Percentiles rank a stretch among this genome's conserved stretches.
Evolutionary conservation across 2,329 filamentous ascomycete species (phyloP).

Genomic region (Fusarium mexicanum): DNA sequence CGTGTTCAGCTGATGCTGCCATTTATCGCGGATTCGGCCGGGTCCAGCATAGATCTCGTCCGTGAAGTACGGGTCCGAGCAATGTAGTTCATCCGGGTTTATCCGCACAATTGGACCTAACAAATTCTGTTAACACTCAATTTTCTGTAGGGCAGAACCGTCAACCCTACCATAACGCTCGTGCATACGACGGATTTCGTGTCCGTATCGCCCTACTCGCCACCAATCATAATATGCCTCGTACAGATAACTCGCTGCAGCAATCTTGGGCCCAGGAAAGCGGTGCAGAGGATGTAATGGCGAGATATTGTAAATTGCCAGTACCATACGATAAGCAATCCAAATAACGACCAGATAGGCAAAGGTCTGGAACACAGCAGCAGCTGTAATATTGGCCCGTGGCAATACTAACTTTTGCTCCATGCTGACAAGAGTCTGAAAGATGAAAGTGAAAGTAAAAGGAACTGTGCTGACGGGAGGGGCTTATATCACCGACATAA

Average conservation of each 20-base stretch:
- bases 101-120: conserved; percentile 52
- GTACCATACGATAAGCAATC: conserved; percentile 44
- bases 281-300: conserved; percentile 51
- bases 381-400: neutral
- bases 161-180: conserved; percentile 47
- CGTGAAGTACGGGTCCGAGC: conserved; percentile 47
- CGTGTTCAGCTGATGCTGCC: conserved; percentile 30
- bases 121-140: fast-evolving
- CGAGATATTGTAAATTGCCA: conserved; percentile 51
- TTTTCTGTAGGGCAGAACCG: fast-evolving
- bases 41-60: conserved; percentile 51
- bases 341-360: conserved; percentile 39
- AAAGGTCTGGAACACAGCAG: neutral
- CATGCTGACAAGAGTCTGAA: neutral
- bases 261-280: conserved; percentile 51
- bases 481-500: neutral
- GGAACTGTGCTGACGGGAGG: neutral
- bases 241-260: conserved; percentile 49
- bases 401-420: neutral
- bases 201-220: conserved; percentile 48
- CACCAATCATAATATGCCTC: conserved; percentile 53
- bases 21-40: conserved; percentile 42
- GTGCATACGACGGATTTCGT: conserved; percentile 50
- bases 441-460: no score
- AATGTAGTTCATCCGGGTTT: conserved; percentile 53